Evolutionary conservation across 345 rosid genomes (phyloP).

Genomic region (Citrus unshiu): DNA sequence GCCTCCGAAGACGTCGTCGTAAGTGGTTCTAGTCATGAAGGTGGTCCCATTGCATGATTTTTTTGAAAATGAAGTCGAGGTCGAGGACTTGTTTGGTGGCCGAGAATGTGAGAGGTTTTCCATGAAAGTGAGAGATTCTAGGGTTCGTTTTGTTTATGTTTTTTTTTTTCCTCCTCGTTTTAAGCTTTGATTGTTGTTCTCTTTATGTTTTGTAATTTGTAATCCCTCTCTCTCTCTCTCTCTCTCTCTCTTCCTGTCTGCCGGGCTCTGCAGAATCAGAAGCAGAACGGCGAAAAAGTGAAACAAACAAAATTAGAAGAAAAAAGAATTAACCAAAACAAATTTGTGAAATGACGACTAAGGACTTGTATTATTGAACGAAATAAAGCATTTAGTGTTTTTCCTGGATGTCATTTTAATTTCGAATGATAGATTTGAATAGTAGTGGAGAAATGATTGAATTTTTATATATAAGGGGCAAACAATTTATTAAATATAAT

Average conservation of each 20-base stretch:
- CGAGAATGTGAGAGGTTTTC: constrained; percentile 63
- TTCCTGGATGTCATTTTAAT: no score
- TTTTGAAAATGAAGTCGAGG: constrained; percentile 19
- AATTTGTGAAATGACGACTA: constrained; percentile 20
- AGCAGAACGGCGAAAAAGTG: constrained; percentile 3
- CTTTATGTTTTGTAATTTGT: not conserved
- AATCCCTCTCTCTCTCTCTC: not conserved
- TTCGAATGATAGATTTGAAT: no score
- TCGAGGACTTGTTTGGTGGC: constrained; percentile 30
- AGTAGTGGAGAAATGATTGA: no score
- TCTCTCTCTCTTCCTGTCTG: not conserved
- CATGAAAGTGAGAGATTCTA: constrained; percentile 38
- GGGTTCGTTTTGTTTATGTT: constrained; percentile 17
- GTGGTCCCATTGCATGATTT: constrained; percentile 31
- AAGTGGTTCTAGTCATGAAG: constrained; percentile 33
- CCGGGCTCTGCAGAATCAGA: constrained; percentile 16
- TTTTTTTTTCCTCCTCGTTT: not conserved
- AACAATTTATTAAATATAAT: no score
- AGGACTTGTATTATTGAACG: constrained; percentile 18
- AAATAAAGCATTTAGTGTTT: not conserved
- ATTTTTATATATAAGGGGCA: no score
- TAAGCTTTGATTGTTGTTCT: not conserved
- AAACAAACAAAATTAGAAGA: not conserved
- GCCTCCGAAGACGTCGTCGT: constrained; percentile 81
- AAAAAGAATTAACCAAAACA: not conserved